Base-by-base conservation (phyloP, 73 alveolate genomes). In the Blepharisma stoltei region DNA sequence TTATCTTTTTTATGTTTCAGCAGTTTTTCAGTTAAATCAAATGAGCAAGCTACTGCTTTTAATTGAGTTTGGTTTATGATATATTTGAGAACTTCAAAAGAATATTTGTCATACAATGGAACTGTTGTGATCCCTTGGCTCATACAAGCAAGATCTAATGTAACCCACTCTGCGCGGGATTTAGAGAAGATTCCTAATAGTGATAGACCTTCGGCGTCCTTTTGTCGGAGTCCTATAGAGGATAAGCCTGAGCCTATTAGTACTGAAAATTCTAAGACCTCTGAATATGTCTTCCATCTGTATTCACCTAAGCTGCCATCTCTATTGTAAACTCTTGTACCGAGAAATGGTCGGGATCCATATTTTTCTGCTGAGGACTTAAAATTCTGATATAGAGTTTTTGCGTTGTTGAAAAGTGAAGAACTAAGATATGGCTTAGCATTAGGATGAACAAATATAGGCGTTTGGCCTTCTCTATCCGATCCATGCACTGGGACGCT, bases 81-180 rank as follows among this genome's bases (percentile, higher is more conserved):
- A 8, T 14, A 18, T 14, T 60, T 25, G 6, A 88, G 81, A 1
- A 95, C 78, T 21, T 83, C 88, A 53, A 77, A 87, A 7, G 91
- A 90, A 47, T 88, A 85, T 3, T 90, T 86, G 71, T 91, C 98
- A 83, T 91, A 93, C 52, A 95, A 85, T 8, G 98, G 91, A 65
- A 95, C 97, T 73, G 87, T 86, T 66, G 95, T 82, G 14, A 73
- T 79, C 37, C 93, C 82, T 76, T 90, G 84, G 77, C 85, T 69
- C 76, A 83, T 78, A 77, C 87, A 83, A 6, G 97, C 95, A 47
- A 84, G 55, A 70, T 93, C 95, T 3, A 86, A 55, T 18, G 84
- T 69, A 18, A 83, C 50, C 98, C 98, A 93, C 78, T 93, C 98
- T 66, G 90, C 95, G 69, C 98, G 84, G 71, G 90, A 90, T 78